phyloP scores from a whole-genome alignment of 176 grass and related monocot genomes.

The Eleusine indica region DNA sequence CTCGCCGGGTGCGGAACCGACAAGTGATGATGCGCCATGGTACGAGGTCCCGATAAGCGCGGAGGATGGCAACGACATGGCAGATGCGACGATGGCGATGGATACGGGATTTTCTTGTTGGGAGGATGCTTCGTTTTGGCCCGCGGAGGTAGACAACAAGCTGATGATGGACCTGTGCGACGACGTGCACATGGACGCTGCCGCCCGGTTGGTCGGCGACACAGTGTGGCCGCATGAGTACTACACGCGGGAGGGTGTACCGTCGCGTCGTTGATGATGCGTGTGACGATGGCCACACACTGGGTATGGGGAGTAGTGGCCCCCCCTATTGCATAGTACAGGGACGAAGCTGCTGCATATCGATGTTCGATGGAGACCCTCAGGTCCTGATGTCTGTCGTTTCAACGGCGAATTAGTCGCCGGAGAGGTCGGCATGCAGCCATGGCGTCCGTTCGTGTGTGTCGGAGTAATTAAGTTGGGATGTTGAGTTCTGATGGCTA shows the following conservation, averaged over 20 bases:
- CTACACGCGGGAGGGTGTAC: background rate
- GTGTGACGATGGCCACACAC: no score
- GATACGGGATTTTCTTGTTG: background rate
- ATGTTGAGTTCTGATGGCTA: background rate
- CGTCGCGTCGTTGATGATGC: no score
- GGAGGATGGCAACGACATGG: background rate
- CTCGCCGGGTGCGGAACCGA: background rate
- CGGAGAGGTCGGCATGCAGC: background rate
- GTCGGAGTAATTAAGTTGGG: background rate
- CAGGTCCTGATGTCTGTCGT: no score
- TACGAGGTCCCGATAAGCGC: no score
- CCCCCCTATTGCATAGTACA: no score
- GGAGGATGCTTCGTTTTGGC: background rate
- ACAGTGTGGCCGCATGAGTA: slow-evolving; percentile 12
- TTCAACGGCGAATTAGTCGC: background rate
- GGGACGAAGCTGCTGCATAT: no score
- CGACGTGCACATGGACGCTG: background rate
- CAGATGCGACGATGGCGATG: background rate
- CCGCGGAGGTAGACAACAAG: background rate
- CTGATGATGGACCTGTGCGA: background rate
- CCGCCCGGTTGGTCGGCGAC: slow-evolving; percentile 7
- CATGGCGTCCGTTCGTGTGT: background rate
- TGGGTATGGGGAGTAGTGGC: no score
- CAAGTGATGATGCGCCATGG: no score
- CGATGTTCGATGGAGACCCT: no score